Evolutionary conservation across 495 filamentous ascomycete genomes (phyloP), one percentile per base, ranked within the genome.

Genomic region (Penicillium malachiteum): DNA sequence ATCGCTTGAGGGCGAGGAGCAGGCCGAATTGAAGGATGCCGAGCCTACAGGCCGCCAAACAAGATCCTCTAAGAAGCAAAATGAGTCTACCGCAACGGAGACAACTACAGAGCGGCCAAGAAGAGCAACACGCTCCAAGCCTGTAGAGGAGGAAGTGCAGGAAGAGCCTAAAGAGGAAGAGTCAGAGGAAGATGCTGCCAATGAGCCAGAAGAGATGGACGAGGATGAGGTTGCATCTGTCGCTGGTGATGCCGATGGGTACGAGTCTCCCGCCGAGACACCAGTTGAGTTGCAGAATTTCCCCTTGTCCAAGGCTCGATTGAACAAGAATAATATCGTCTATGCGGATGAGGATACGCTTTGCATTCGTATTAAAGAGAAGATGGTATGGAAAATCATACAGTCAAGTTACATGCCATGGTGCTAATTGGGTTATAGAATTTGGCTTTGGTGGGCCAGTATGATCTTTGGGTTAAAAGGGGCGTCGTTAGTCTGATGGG

Each of bases 401-500:
- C 5, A 1, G 2, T 3, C 3, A 17, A 37, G 21, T 26, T n/a
- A 12, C 7, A 8, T 14, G 17, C 35, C 16, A 42, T 38, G 2
- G 30, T 50, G 52, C 66, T 74, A 37, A 74, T 43, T 17, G 11
- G 4, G 5, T 13, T 51, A 9, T 54, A 91, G 85, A 86, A 81
- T 17, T 61, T 92, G 32, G 81, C 86, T 9, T 66, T 90, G 21
- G 64, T 92, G 3, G 91, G 91, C 5, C 84, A 85, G 55, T 96
- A 87, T 72, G 87, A 89, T 48, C 55, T 96, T 17, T 82, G 80
- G 68, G 80, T 93, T 3, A 77, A 76, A 41, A 78, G 84, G 49
- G 84, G 86, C 26, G 80, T 85, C 38, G 72, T 92, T 21, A 82
- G 82, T 57, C 55, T 88, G 16, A 76, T 81, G 60, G 90, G 90